phyloP scores from a whole-genome alignment of 139 green algal species.

The Chlorella sp. region DNA sequence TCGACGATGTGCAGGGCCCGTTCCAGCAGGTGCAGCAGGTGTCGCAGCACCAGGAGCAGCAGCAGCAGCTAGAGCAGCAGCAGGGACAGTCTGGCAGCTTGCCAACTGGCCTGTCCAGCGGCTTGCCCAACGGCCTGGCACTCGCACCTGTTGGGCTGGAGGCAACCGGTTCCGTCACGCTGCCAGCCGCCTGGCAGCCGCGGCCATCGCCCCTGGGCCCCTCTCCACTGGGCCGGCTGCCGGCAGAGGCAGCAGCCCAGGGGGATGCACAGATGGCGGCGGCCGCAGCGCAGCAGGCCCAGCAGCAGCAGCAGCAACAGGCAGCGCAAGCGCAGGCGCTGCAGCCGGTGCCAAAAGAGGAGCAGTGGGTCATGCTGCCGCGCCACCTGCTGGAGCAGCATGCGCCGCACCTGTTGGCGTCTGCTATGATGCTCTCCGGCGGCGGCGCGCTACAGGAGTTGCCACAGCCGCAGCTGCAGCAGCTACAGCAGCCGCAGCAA shows the following conservation, averaged over 20 bases:
- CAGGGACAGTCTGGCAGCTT: too few relatives aligned
- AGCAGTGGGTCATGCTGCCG: constrained; percentile 27
- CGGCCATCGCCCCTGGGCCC: too few relatives aligned
- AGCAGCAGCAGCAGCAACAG: neutral
- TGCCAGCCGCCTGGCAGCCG: too few relatives aligned
- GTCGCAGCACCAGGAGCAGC: neutral
- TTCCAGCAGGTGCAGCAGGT: neutral
- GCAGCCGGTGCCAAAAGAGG: neutral
- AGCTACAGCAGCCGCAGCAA: neutral
- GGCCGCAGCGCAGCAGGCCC: neutral
- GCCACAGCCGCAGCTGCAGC: neutral
- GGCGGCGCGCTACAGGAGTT: neutral
- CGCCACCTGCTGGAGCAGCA: constrained; percentile 22
- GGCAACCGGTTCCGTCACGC: too few relatives aligned
- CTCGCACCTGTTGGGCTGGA: too few relatives aligned
- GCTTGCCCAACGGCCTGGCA: too few relatives aligned
- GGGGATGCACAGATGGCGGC: neutral
- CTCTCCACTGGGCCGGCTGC: too few relatives aligned
- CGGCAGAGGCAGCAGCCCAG: neutral
- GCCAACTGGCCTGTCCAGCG: too few relatives aligned
- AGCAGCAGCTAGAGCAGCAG: neutral
- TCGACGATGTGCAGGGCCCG: neutral
- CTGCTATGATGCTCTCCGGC: too few relatives aligned
- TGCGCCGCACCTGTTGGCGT: constrained; percentile 14
- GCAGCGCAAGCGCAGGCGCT: neutral